Base-by-base conservation (phyloP, 148 eudicot genomes). In the Vaccinium macrocarpon region DNA sequence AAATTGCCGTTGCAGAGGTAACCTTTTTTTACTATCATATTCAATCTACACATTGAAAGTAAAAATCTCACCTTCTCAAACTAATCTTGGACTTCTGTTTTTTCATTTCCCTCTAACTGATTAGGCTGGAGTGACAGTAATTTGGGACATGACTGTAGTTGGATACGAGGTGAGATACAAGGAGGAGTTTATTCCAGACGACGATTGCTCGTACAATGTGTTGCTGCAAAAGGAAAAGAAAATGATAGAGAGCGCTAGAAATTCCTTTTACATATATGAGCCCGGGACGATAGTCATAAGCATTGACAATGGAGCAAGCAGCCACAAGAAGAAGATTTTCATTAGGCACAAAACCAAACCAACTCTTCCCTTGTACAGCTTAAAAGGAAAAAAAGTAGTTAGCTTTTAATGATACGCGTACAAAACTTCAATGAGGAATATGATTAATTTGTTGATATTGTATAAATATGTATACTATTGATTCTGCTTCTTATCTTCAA, bases 121-220 rank as follows among this genome's bases (percentile, higher is more conserved):
- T 35, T 64, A 92, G 95, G 82, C 48, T 14, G 90, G 91, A 62
- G 86, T 91, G 84, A 93, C 93, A 2, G 13, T 91, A 52, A 84
- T 89, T 50, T 93, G 95, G 95, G 95, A 93, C 16, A 53, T 90
- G 12, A 90, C 90, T 55, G 89, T 91, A 5, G 91, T 91, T 11
- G 95, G 95, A 61, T 89, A 83, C 74, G 94, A 91, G 8, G 99
- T 94, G 84, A 84, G 82, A 4, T 94, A 90, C 90, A 91, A 89
- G 85, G 98, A 91, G 61, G 97, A 96, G 73, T 96, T 96, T 55
- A 82, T 96, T 10, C 99, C 99, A 9, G 88, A 91, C 0, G 98
- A 96, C 71, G 97, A 94, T 91, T 93, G 99, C 73, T 96, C 99
- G 1, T 96, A 96, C 87, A 90, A 82, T 82, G 85, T 96, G 5